Percentiles rank a stretch among this genome's conserved stretches.
Evolutionary conservation across 805 yeast species (phyloP).

Genomic region (Novakomyces olei): DNA sequence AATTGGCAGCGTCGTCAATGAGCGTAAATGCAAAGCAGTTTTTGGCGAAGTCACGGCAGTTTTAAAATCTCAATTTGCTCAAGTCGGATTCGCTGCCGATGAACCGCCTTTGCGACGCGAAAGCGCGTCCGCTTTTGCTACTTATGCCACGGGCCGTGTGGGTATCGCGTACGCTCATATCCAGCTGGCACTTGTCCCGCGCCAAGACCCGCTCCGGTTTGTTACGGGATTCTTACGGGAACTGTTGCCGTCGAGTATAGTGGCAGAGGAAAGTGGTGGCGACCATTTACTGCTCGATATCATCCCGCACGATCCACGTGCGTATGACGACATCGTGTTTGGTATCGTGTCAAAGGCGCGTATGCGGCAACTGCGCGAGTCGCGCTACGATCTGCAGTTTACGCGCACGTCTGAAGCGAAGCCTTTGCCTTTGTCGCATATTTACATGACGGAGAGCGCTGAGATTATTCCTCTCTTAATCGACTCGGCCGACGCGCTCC

Average conservation of each 20-base stretch:
- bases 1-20: too few relatives aligned
- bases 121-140: neutral
- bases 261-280: neutral
- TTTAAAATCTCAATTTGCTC: too few relatives aligned
- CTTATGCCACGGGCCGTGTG: slow-evolving; percentile 1
- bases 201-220: slow-evolving; percentile 19
- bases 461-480: slow-evolving; percentile 53
- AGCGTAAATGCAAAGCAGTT: too few relatives aligned
- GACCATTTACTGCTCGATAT: neutral
- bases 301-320: neutral
- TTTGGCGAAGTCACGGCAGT: too few relatives aligned
- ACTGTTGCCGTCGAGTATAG: neutral
- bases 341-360: slow-evolving; percentile 67
- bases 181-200: slow-evolving; percentile 85
- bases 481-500: slow-evolving; percentile 23
- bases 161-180: slow-evolving; percentile 70
- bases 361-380: slow-evolving; percentile 56
- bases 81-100: neutral
- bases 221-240: neutral
- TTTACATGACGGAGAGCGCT: slow-evolving; percentile 70
- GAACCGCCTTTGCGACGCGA: neutral
- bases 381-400: slow-evolving; percentile 61
- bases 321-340: slow-evolving; percentile 48
- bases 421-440: slow-evolving; percentile 47
- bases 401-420: slow-evolving; percentile 61